These are phyloP conservation scores for Trifolium repens DNA, from an alignment of 306 rosid genomes.

Conservation along the genomic window DNA sequence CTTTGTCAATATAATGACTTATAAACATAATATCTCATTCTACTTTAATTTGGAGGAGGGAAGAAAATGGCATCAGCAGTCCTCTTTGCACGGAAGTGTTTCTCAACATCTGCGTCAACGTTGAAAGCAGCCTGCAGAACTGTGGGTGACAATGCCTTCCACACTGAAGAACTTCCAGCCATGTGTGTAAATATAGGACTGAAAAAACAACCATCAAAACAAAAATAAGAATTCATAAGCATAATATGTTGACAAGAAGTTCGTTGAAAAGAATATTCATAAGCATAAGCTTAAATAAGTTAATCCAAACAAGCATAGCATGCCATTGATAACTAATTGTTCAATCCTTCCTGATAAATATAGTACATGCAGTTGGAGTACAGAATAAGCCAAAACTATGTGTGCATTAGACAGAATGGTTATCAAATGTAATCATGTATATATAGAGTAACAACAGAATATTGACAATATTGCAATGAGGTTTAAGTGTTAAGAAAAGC, in stretches of 20 bases:
- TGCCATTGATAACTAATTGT: background rate
- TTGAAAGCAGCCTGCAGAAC: conserved; percentile 80
- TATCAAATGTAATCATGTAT: background rate
- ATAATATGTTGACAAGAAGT: background rate
- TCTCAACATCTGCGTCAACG: conserved; percentile 62
- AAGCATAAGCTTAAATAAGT: background rate
- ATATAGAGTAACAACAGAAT: background rate
- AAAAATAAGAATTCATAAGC: background rate
- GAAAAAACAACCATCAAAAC: conserved; percentile 32
- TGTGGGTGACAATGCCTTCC: conserved; percentile 79
- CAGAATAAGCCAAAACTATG: too few relatives aligned
- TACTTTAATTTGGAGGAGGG: conserved; percentile 68
- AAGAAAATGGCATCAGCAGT: conserved; percentile 77
- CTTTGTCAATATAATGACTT: too few relatives aligned
- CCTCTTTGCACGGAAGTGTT: conserved; percentile 83
- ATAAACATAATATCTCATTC: background rate
- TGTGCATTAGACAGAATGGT: too few relatives aligned
- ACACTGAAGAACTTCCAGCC: conserved; percentile 78
- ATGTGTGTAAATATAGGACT: conserved; percentile 86
- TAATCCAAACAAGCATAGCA: background rate
- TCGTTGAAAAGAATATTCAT: background rate
- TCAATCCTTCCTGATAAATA: background rate
- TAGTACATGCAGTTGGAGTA: background rate
- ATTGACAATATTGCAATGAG: background rate
- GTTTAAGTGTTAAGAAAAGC: conserved; percentile 19